A percentile compares a stretch with the other conserved stretches of the same genome.
These are phyloP conservation scores for Aspergillus nomiae DNA, from an alignment of 2,329 filamentous ascomycete species.

Conservation along the genomic window DNA sequence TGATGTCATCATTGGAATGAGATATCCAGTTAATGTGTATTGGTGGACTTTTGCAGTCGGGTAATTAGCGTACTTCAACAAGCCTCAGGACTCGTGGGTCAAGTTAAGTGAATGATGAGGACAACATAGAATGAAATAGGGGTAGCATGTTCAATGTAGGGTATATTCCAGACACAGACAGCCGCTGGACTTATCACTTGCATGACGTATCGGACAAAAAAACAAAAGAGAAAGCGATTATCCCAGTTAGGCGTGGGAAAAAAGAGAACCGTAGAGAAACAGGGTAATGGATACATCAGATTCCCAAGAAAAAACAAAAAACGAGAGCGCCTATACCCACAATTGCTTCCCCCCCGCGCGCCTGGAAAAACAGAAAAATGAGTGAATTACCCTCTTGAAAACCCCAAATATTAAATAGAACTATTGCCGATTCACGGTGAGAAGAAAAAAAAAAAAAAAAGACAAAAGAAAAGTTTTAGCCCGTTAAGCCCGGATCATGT, in stretches of 20 bases:
- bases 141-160: slow-evolving; percentile 2
- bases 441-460: not conserved
- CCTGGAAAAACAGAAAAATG: not conserved
- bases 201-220: not conserved
- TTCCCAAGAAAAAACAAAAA: not conserved
- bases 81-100: not conserved
- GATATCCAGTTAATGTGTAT: not conserved
- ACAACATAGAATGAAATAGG: not conserved
- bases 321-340: slow-evolving; percentile 5
- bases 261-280: not conserved
- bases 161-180: slow-evolving; percentile 4
- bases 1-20: not conserved
- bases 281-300: not conserved
- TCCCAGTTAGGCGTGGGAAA: not conserved
- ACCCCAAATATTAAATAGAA: not conserved
- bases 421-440: not conserved
- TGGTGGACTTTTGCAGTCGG: not conserved
- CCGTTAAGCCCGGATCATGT: slow-evolving; percentile 19
- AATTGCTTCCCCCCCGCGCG: not conserved
- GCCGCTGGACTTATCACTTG: not conserved
- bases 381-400: not conserved
- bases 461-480: slow-evolving; percentile 1
- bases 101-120: not conserved
- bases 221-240: not conserved
- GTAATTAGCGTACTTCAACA: not conserved